phyloP scores from a whole-genome alignment of 306 rosid genomes.

The Quercus rubra region DNA sequence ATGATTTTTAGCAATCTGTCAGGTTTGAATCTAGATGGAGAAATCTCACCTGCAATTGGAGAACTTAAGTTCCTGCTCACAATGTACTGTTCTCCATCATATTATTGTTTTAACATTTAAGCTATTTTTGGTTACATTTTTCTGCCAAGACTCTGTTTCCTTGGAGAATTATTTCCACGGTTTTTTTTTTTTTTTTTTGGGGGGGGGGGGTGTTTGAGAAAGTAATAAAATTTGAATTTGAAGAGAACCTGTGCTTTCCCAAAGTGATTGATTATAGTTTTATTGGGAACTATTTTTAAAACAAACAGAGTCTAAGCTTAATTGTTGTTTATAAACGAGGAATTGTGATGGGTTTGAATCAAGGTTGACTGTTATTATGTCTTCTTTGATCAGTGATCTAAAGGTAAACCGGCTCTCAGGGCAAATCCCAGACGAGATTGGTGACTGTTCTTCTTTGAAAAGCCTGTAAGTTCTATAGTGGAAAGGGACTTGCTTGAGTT shows the following conservation, averaged over 20 bases:
- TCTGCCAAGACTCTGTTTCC: background rate
- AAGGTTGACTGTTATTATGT: background rate
- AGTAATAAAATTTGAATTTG: background rate
- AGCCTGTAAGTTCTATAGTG: constrained; percentile 49
- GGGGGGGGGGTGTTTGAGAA: background rate
- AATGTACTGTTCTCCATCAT: constrained; percentile 40
- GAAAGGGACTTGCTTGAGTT: constrained; percentile 4
- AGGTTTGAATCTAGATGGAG: constrained; percentile 83
- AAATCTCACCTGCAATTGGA: constrained; percentile 88
- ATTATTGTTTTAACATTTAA: background rate
- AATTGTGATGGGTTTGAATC: background rate
- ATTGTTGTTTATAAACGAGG: background rate
- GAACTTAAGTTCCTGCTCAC: constrained; percentile 64
- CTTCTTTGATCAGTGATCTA: constrained; percentile 61
- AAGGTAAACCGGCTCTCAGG: constrained; percentile 77
- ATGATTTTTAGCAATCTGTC: constrained; percentile 72
- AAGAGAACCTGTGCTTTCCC: background rate
- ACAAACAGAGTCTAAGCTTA: background rate
- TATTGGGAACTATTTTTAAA: background rate
- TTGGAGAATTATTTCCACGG: background rate
- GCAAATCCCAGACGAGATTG: constrained; percentile 99
- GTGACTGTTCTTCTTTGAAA: constrained; percentile 74
- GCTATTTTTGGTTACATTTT: background rate
- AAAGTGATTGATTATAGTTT: background rate
- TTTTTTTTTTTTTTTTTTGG: background rate